These are phyloP conservation scores for Ceratocystis lukuohia DNA, from an alignment of 2,329 filamentous ascomycete species.

Conservation along the genomic window DNA sequence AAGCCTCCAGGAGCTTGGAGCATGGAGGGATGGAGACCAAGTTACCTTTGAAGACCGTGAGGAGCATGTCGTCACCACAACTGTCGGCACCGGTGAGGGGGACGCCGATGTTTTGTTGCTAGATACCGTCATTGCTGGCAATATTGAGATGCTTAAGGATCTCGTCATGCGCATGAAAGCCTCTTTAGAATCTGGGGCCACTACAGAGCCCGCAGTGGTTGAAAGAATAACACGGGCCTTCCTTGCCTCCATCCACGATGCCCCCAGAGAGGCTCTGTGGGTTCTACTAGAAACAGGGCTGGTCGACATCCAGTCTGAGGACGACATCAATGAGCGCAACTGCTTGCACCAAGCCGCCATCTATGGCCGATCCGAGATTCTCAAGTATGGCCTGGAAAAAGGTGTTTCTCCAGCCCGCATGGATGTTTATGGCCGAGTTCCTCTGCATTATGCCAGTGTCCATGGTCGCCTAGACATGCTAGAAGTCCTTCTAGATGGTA, in stretches of 20 bases:
- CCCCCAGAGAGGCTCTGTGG: slow-evolving; percentile 60
- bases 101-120: slow-evolving; percentile 81
- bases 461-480: slow-evolving; percentile 81
- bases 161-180: slow-evolving; percentile 60
- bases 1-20: slow-evolving; percentile 85
- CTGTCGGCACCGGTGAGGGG: slow-evolving; percentile 66
- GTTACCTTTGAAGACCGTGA: slow-evolving; percentile 58
- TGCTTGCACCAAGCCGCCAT: slow-evolving; percentile 95
- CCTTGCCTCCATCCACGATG: slow-evolving; percentile 76
- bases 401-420: slow-evolving; percentile 65
- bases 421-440: slow-evolving; percentile 88
- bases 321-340: slow-evolving; percentile 95
- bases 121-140: slow-evolving; percentile 73
- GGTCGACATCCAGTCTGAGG: slow-evolving; percentile 83
- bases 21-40: slow-evolving; percentile 93
- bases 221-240: slow-evolving; percentile 84
- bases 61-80: slow-evolving; percentile 51
- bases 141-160: slow-evolving; percentile 63
- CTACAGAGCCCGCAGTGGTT: slow-evolving; percentile 38
- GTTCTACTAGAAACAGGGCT: slow-evolving; percentile 66
- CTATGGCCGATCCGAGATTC: slow-evolving; percentile 68
- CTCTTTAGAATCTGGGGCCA: slow-evolving; percentile 41
- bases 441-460: slow-evolving; percentile 91
- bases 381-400: slow-evolving; percentile 59
- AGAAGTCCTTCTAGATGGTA: slow-evolving; percentile 54